Percentiles rank a stretch among this genome's conserved stretches.
Conservation (phyloP, 345 rosid species). For the Moringa oleifera region DNA sequence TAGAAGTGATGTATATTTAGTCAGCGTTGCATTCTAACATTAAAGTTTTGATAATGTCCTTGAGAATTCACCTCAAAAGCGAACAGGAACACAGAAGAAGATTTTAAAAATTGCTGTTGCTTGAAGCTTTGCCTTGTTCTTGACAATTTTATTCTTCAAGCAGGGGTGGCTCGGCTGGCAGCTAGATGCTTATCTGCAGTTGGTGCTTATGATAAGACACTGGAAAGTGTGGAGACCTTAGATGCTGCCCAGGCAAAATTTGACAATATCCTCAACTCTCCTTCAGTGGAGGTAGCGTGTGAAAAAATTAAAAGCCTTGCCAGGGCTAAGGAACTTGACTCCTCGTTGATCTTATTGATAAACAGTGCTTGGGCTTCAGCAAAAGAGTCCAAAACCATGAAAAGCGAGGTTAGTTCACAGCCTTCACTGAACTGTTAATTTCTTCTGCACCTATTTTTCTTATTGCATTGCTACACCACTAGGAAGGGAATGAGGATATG, state of each 20-base stretch:
- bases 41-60: too few relatives aligned
- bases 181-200: constrained; percentile 87
- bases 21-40: too few relatives aligned
- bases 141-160: constrained; percentile 10
- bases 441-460: too few relatives aligned
- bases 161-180: constrained; percentile 76
- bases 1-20: too few relatives aligned
- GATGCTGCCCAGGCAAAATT: constrained; percentile 85
- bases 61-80: too few relatives aligned
- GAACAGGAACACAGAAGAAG: too few relatives aligned
- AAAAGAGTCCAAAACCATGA: constrained; percentile 76
- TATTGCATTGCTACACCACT: too few relatives aligned
- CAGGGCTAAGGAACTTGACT: constrained; percentile 85
- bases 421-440: too few relatives aligned
- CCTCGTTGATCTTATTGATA: constrained; percentile 76
- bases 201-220: constrained; percentile 70
- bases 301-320: constrained; percentile 81
- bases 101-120: too few relatives aligned
- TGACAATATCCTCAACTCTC: constrained; percentile 75
- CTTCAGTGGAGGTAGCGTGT: constrained; percentile 73
- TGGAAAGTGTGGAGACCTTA: constrained; percentile 64
- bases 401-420: constrained; percentile 48
- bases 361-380: constrained; percentile 86
- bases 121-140: too few relatives aligned
- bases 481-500: too few relatives aligned